Evolutionary conservation across 257 asterid genomes (phyloP).

Genomic region (Osmanthus fragrans): DNA sequence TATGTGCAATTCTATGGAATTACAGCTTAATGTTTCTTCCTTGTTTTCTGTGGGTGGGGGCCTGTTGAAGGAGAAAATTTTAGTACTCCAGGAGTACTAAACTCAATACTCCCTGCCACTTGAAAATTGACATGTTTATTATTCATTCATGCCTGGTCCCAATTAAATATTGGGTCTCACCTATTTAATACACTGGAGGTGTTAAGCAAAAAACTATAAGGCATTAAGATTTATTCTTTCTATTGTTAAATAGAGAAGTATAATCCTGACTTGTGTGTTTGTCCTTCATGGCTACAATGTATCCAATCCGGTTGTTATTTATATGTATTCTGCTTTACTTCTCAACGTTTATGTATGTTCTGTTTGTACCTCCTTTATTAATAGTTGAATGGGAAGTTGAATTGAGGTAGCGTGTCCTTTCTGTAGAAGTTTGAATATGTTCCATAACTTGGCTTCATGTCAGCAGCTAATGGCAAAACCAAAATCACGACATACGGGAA

Average conservation of each 20-base stretch:
- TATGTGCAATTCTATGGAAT: background rate
- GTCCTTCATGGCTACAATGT: background rate
- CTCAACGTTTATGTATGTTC: background rate
- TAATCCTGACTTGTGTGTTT: background rate
- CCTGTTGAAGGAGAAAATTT: background rate
- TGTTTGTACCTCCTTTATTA: background rate
- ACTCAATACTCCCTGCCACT: no score
- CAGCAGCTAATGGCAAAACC: constrained; percentile 58
- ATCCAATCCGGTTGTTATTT: background rate
- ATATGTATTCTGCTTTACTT: background rate
- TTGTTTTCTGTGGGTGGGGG: background rate
- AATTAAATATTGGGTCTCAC: no score
- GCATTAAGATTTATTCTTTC: background rate
- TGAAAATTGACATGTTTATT: no score
- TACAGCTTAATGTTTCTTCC: background rate
- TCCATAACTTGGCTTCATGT: background rate
- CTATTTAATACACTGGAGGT: background rate
- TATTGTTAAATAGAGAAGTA: background rate
- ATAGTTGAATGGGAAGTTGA: background rate
- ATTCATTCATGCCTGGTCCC: no score
- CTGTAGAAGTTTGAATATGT: constrained; percentile 1
- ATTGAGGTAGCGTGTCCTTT: background rate
- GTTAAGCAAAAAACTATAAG: background rate
- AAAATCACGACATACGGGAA: constrained; percentile 43
- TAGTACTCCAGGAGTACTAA: no score